Conservation (phyloP, 2,329 filamentous ascomycete genomes). For the Scleromitrula shiraiana region DNA sequence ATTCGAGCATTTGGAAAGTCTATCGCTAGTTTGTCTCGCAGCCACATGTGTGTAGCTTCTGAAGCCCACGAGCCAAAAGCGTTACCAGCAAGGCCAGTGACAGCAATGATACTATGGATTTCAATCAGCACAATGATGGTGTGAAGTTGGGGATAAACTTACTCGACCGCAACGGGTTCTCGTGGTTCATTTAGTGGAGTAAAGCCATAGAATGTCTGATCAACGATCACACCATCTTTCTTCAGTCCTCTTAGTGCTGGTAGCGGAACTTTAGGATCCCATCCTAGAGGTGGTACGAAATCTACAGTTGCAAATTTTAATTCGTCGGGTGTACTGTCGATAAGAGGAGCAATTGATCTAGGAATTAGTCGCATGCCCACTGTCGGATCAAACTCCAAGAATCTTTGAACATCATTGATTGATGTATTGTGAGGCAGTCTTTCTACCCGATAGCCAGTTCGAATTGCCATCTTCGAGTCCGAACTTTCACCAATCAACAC, state of each 20-base stretch:
- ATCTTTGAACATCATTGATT: slow-evolving; percentile 1
- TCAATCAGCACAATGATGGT: background rate
- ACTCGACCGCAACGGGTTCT: slow-evolving; percentile 3
- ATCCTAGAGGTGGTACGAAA: slow-evolving; percentile 3
- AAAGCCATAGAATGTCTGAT: slow-evolving; percentile 9
- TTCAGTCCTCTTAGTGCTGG: slow-evolving; percentile 1
- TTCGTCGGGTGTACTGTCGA: background rate
- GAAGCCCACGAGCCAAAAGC: slow-evolving; percentile 33
- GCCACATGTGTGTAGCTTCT: slow-evolving; percentile 30
- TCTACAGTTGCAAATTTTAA: slow-evolving; percentile 7
- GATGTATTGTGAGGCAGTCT: slow-evolving; percentile 5
- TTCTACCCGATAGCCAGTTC: slow-evolving; percentile 7
- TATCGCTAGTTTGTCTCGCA: slow-evolving; percentile 31
- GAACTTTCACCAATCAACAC: background rate
- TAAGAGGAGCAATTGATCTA: slow-evolving; percentile 5
- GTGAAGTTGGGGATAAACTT: background rate
- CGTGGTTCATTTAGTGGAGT: slow-evolving; percentile 5
- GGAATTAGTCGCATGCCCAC: background rate
- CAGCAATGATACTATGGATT: slow-evolving; percentile 27
- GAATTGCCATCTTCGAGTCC: background rate
- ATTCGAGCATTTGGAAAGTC: slow-evolving; percentile 27
- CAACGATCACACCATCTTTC: slow-evolving; percentile 4
- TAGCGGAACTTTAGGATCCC: slow-evolving; percentile 1
- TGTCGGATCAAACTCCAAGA: slow-evolving; percentile 2
- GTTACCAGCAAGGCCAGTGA: slow-evolving; percentile 36